These are phyloP conservation scores for Wallacemonas collosoma DNA, from an alignment of 208 protist species.

Conservation along the genomic window DNA sequence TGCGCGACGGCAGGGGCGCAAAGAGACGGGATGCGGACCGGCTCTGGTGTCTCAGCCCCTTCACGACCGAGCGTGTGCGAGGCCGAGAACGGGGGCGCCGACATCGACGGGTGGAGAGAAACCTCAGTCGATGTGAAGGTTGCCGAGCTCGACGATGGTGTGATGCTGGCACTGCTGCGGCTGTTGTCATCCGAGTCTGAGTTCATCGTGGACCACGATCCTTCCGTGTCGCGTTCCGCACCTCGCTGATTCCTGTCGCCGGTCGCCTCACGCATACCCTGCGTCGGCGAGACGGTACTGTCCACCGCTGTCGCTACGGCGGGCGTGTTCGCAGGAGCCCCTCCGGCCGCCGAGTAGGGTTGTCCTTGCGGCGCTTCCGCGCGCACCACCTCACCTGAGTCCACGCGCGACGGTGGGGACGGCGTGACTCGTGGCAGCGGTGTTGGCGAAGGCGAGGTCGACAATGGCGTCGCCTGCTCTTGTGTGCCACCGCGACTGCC, in stretches of 20 bases:
- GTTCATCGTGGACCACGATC: slow-evolving; percentile 1
- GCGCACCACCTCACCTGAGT: neutral
- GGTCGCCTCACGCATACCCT: neutral
- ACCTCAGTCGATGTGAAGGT: neutral
- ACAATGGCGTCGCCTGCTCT: neutral
- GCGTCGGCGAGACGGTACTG: too few species aligned
- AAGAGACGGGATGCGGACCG: neutral
- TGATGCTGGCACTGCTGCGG: neutral
- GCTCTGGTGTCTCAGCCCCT: neutral
- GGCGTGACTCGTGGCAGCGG: neutral
- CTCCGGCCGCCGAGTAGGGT: neutral
- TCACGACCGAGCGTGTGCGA: neutral
- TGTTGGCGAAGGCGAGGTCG: neutral
- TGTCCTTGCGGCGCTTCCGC: neutral
- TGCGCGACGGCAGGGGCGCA: neutral
- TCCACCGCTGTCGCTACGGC: too few species aligned
- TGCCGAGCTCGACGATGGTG: neutral
- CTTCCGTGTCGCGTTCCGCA: neutral
- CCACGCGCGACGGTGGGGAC: neutral
- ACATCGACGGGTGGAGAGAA: neutral
- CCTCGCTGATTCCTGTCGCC: neutral
- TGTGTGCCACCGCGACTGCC: neutral
- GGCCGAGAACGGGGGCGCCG: slow-evolving; percentile 2
- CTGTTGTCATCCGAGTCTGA: neutral
- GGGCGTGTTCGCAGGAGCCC: too few species aligned